Percentiles rank a stretch among this genome's conserved stretches.
phyloP scores from a whole-genome alignment of 1,284 basidiomycete species.

The Earliella scabrosa region DNA sequence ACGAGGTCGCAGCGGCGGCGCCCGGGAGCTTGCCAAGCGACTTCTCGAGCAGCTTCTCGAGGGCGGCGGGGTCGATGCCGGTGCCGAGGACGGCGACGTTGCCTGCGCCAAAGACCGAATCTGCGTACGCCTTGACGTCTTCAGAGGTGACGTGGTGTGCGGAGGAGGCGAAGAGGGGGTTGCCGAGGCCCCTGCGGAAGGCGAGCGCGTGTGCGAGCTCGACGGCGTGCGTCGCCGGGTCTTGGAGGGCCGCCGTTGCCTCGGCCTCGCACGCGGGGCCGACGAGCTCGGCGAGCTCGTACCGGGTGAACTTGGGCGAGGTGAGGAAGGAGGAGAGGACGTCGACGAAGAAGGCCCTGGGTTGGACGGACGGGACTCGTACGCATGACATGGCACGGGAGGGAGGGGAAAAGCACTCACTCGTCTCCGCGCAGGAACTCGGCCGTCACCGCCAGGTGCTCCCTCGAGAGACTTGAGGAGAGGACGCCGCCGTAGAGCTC shows the following conservation, averaged over 20 bases:
- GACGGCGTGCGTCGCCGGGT: constrained; percentile 70
- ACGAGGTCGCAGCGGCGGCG: constrained; percentile 45
- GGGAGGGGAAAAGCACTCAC: constrained; percentile 57
- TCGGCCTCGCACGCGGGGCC: constrained; percentile 78
- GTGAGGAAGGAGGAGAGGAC: constrained; percentile 84
- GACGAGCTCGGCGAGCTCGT: constrained; percentile 90
- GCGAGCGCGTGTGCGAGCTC: constrained; percentile 88
- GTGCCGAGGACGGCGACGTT: constrained; percentile 89
- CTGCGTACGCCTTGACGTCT: constrained; percentile 77
- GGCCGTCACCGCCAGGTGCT: constrained; percentile 88
- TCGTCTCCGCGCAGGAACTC: constrained; percentile 97
- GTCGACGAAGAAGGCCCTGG: constrained; percentile 85
- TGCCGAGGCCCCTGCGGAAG: constrained; percentile 90
- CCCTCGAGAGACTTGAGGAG: constrained; percentile 84
- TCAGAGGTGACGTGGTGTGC: constrained; percentile 67
- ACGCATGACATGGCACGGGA: constrained; percentile 1
- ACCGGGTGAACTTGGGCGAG: constrained; percentile 81
- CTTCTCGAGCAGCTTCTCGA: constrained; percentile 75
- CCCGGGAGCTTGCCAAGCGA: constrained; percentile 58
- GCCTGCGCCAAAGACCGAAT: constrained; percentile 71
- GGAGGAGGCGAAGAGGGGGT: constrained; percentile 83
- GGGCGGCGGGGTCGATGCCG: constrained; percentile 76
- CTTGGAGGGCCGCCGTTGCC: constrained; percentile 59
- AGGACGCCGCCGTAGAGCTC: constrained; percentile 96
- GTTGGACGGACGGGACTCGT: neutral